Conservation (phyloP, 176 grass and related monocot genomes). For the Zoysia pacifica region DNA sequence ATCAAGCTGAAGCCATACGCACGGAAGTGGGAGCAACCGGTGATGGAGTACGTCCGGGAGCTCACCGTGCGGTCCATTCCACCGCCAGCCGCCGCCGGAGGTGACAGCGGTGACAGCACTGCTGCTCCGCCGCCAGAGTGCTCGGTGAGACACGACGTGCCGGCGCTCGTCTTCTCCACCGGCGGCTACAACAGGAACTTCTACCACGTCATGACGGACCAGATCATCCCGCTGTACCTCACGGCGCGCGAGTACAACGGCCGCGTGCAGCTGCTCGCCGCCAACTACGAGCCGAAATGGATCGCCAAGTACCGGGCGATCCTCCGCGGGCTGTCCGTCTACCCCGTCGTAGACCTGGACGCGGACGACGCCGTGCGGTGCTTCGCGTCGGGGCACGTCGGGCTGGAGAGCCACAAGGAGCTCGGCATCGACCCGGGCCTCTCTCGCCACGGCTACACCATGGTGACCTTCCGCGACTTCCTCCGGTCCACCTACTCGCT, state of each 20-base stretch:
- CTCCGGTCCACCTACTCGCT: conserved; percentile 46
- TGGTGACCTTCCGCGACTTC: conserved; percentile 63
- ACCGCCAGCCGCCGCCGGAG: background rate
- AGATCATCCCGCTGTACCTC: conserved; percentile 64
- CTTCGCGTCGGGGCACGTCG: conserved; percentile 51
- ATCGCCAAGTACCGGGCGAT: conserved; percentile 47
- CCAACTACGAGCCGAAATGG: conserved; percentile 28
- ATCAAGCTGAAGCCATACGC: no score
- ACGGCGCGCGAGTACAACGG: conserved; percentile 47
- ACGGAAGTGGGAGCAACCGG: no score
- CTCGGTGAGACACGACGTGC: conserved; percentile 40
- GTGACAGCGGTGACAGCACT: background rate
- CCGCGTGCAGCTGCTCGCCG: conserved; percentile 51
- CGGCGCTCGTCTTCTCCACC: conserved; percentile 65
- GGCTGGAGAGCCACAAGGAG: conserved; percentile 50
- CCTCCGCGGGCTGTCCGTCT: conserved; percentile 42
- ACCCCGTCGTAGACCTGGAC: conserved; percentile 57
- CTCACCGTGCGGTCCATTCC: no score
- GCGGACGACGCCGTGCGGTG: conserved; percentile 55
- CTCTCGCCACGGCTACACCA: conserved; percentile 39
- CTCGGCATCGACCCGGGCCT: conserved; percentile 45
- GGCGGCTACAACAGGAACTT: conserved; percentile 50
- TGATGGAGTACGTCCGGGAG: no score
- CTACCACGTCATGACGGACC: conserved; percentile 65
- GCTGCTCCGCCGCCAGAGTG: conserved; percentile 28